Evolutionary conservation across 1,284 basidiomycete genomes (phyloP).

Genomic region (Chondrostereum purpureum): DNA sequence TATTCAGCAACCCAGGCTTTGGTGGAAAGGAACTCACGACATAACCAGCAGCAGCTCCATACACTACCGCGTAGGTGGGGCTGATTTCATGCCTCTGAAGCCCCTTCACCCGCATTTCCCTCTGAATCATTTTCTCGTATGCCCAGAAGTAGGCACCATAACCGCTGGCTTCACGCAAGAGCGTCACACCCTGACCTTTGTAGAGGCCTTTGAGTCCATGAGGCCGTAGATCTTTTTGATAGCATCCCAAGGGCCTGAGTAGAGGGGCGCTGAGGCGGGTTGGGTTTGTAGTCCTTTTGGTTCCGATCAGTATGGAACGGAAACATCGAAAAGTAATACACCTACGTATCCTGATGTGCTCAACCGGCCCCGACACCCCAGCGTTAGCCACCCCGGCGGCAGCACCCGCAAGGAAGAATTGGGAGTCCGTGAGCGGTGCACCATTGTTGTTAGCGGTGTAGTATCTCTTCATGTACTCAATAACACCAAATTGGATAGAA

Average conservation of each 20-base stretch:
- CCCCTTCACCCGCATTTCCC: slow-evolving; percentile 67
- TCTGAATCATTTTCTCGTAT: slow-evolving; percentile 90
- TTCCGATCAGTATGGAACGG: slow-evolving; percentile 2
- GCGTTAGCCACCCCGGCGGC: slow-evolving; percentile 88
- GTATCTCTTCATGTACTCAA: slow-evolving; percentile 86
- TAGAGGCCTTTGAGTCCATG: slow-evolving; percentile 83
- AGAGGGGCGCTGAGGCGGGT: slow-evolving; percentile 61
- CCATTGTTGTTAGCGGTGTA: slow-evolving; percentile 63
- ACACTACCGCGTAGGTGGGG: slow-evolving; percentile 72
- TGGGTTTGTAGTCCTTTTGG: slow-evolving; percentile 82
- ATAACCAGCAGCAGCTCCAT: slow-evolving; percentile 83
- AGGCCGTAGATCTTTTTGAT: slow-evolving; percentile 71
- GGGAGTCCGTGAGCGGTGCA: slow-evolving; percentile 54
- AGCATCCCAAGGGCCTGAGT: slow-evolving; percentile 83
- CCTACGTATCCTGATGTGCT: slow-evolving; percentile 93
- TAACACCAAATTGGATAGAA: slow-evolving; percentile 94
- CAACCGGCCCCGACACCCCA: slow-evolving; percentile 91
- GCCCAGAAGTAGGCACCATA: slow-evolving; percentile 89
- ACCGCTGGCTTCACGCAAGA: slow-evolving; percentile 80
- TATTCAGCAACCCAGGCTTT: slow-evolving; percentile 1
- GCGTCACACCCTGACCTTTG: slow-evolving; percentile 89
- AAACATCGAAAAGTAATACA: slow-evolving; percentile 16
- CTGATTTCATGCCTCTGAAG: slow-evolving; percentile 73
- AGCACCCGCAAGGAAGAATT: slow-evolving; percentile 77
- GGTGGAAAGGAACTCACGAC: slow-evolving; percentile 43